Evolutionary conservation across 441 rosid species (phyloP).

Genomic region (Bruguiera hainesii): DNA sequence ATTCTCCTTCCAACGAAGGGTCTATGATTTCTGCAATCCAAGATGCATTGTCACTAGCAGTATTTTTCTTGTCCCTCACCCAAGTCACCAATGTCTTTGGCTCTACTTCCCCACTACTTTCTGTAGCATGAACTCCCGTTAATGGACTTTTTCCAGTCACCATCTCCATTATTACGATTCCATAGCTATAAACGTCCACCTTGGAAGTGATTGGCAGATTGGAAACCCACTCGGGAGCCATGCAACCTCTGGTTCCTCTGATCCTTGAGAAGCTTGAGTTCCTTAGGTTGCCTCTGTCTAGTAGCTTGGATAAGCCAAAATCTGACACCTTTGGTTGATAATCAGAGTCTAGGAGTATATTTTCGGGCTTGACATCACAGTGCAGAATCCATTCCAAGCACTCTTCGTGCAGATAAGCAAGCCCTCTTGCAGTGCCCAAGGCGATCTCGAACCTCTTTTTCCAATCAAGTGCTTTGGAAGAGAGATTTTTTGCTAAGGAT

Average conservation of each 20-base stretch:
- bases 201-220: background rate
- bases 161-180: slow-evolving; percentile 6
- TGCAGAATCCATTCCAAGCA: slow-evolving; percentile 8
- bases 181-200: slow-evolving; percentile 8
- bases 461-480: slow-evolving; percentile 10
- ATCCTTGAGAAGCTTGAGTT: background rate
- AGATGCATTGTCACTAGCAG: background rate
- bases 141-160: background rate
- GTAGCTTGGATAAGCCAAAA: slow-evolving; percentile 7
- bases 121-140: background rate
- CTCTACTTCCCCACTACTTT: background rate
- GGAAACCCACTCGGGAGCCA: slow-evolving; percentile 6
- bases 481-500: slow-evolving; percentile 1
- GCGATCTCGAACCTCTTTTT: background rate
- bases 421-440: slow-evolving; percentile 5
- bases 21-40: slow-evolving; percentile 3
- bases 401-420: slow-evolving; percentile 5
- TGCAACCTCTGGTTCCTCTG: slow-evolving; percentile 11
- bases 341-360: background rate
- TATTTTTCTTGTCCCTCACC: background rate
- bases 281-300: background rate
- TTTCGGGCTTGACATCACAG: slow-evolving; percentile 3
- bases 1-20: background rate
- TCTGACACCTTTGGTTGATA: slow-evolving; percentile 8
- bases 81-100: background rate